Conservation (phyloP, 2,329 filamentous ascomycete species). For the Colletotrichum falcatum region DNA sequence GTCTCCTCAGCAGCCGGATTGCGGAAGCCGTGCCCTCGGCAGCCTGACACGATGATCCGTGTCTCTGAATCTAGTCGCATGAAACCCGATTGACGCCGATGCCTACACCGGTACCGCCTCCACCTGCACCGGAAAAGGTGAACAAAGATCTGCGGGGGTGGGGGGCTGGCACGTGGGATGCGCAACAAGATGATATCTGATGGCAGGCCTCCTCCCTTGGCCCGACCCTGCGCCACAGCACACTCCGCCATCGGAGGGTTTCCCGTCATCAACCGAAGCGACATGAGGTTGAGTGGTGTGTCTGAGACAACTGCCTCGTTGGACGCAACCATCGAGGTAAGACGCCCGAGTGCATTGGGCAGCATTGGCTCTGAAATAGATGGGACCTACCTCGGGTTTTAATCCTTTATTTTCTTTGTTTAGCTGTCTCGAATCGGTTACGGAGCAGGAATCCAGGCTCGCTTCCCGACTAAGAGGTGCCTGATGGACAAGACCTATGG, state of each 20-base stretch:
- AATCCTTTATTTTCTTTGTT: not conserved
- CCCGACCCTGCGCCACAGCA: constrained; percentile 23
- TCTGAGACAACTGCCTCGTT: constrained; percentile 15
- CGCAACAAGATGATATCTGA: constrained; percentile 24
- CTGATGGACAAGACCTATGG: constrained; percentile 10
- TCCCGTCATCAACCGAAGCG: constrained; percentile 15
- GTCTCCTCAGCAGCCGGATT: not conserved
- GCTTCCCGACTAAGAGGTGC: constrained; percentile 4
- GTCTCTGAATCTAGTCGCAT: not conserved
- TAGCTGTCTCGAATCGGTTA: constrained; percentile 4
- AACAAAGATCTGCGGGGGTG: constrained; percentile 9
- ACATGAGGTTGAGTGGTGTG: constrained; percentile 10
- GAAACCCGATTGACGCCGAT: no score
- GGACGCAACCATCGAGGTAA: constrained; percentile 24
- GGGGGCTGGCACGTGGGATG: constrained; percentile 18
- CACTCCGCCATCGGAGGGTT: constrained; percentile 18
- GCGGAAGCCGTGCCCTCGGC: not conserved
- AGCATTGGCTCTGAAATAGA: constrained; percentile 20
- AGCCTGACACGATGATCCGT: not conserved
- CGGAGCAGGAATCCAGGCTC: not conserved
- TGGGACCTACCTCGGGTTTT: not conserved
- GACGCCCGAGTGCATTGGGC: constrained; percentile 17
- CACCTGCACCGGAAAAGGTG: constrained; percentile 12
- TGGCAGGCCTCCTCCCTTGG: not conserved
- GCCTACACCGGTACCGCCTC: constrained; percentile 4